phyloP scores from a whole-genome alignment of 2,329 filamentous ascomycete genomes.

The Fusarium cicatricum region DNA sequence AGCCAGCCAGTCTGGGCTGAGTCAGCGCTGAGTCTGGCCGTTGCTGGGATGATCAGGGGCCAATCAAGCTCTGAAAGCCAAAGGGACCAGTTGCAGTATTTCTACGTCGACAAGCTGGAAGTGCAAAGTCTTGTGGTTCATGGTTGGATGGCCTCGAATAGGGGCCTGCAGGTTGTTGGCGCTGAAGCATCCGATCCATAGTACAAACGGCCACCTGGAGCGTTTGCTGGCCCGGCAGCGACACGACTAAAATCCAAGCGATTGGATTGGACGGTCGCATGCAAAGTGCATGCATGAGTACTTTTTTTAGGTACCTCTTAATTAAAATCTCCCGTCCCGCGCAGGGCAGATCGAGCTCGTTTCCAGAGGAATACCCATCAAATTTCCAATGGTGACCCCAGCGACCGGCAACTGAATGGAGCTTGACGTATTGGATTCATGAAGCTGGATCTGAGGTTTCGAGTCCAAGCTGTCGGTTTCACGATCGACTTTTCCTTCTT shows the following conservation, averaged over 20 bases:
- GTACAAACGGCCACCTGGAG: conserved; percentile 6
- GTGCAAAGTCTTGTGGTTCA: no score
- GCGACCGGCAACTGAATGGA: conserved; percentile 24
- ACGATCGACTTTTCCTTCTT: not conserved
- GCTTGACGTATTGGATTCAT: conserved; percentile 5
- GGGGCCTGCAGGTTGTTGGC: conserved; percentile 10
- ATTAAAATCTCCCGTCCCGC: conserved; percentile 23
- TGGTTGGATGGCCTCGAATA: not conserved
- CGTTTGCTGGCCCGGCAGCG: conserved; percentile 27
- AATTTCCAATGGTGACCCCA: conserved; percentile 34
- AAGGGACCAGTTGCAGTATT: not conserved
- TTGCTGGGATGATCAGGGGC: not conserved
- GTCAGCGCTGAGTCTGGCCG: conserved; percentile 16
- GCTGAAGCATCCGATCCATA: no score
- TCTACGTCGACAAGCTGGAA: not conserved
- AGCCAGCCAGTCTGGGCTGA: not conserved
- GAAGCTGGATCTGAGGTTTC: conserved; percentile 6
- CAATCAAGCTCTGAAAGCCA: conserved; percentile 22
- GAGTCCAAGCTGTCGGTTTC: not conserved
- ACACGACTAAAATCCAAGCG: not conserved
- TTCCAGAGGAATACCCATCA: conserved; percentile 41
- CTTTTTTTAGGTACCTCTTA: conserved; percentile 10
- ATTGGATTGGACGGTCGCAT: conserved; percentile 13
- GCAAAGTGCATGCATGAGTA: conserved; percentile 43
- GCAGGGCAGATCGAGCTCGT: no score